Evolutionary conservation across 2,329 filamentous ascomycete genomes (phyloP), one percentile per base, ranked within the genome.

Genomic region (Xylariales sp.): DNA sequence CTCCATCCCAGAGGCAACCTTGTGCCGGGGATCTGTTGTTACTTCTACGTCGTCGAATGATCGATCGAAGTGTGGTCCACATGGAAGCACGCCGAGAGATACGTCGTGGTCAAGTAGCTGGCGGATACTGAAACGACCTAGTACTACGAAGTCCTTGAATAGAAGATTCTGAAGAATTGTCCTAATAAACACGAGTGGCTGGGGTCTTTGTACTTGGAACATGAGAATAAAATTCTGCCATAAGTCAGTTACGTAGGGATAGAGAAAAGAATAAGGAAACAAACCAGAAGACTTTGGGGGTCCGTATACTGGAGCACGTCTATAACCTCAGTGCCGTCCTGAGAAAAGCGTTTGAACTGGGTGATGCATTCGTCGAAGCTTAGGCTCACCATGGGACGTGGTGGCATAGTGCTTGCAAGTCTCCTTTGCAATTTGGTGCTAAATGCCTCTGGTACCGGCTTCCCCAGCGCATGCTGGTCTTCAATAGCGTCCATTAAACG

Each of bases 351-450:
- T 64, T 86, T 86, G 69, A 97, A 84, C 72, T 93, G 90, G 23
- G 81, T 81, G 70, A 91, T 87, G 0, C 94, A 92, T 74, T 93
- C 90, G 14, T 90, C 87, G 72, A 93, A 91, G 32, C 87, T 88
- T 2, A 94, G 83, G 61, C 93, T 86, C 10, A 97, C 92, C 73
- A 97, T 95, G 0, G 95, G 94, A 8, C 95, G 88, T 7, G 96
- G 96, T 3, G 96, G 96, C 74, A 97, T 94, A 0, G 94, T 97
- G 73, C 94, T 97, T 0, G 96, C 94, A 39, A 99, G 84, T 70
- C 91, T 91, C n/a, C 94, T 88, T 77, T 99, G 96, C 45, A 98
- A 86, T 77, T 97, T 97, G 30, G 89, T 88, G 74, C 93, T 97
- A 78, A 97, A 98, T 0, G 94, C 89, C n/a, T 90, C 89, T 0